Evolutionary conservation across 306 rosid genomes (phyloP).

Genomic region (Sophora flavescens): DNA sequence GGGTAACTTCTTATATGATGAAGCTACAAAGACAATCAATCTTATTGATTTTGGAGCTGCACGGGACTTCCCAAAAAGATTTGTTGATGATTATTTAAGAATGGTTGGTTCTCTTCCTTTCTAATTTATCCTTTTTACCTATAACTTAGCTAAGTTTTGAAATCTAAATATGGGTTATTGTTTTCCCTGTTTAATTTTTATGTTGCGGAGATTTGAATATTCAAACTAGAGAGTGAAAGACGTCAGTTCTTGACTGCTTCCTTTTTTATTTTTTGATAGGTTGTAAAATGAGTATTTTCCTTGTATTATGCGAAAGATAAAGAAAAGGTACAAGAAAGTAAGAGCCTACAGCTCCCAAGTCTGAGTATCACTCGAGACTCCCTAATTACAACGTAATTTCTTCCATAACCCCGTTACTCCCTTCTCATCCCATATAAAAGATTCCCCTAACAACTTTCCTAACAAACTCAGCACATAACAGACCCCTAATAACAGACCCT

Average conservation of each 20-base stretch:
- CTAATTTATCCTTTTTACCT: slow-evolving; percentile 26
- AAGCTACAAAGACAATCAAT: slow-evolving; percentile 71
- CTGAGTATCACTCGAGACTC: too few relatives aligned
- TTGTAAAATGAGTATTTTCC: too few relatives aligned
- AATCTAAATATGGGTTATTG: slow-evolving; percentile 32
- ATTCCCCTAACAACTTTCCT: too few relatives aligned
- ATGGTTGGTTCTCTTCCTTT: slow-evolving; percentile 67
- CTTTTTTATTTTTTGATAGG: not conserved
- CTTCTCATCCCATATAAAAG: too few relatives aligned
- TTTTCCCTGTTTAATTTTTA: slow-evolving; percentile 4
- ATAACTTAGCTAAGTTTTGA: slow-evolving; percentile 31
- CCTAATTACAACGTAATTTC: too few relatives aligned
- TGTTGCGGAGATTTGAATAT: slow-evolving; percentile 34
- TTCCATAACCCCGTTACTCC: too few relatives aligned
- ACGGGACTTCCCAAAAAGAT: slow-evolving; percentile 79
- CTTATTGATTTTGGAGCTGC: slow-evolving; percentile 97
- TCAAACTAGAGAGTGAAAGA: slow-evolving; percentile 25
- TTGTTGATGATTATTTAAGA: slow-evolving; percentile 89
- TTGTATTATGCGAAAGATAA: too few relatives aligned
- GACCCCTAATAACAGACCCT: too few relatives aligned
- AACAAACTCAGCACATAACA: too few relatives aligned
- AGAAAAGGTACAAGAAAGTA: too few relatives aligned
- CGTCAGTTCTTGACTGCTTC: slow-evolving; percentile 28
- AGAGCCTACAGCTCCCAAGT: too few relatives aligned
- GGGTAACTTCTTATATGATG: slow-evolving; percentile 91